Evolutionary conservation across 2,329 filamentous ascomycete species (phyloP), one percentile per base, ranked within the genome.

Genomic region (Tolypocladium paradoxum): DNA sequence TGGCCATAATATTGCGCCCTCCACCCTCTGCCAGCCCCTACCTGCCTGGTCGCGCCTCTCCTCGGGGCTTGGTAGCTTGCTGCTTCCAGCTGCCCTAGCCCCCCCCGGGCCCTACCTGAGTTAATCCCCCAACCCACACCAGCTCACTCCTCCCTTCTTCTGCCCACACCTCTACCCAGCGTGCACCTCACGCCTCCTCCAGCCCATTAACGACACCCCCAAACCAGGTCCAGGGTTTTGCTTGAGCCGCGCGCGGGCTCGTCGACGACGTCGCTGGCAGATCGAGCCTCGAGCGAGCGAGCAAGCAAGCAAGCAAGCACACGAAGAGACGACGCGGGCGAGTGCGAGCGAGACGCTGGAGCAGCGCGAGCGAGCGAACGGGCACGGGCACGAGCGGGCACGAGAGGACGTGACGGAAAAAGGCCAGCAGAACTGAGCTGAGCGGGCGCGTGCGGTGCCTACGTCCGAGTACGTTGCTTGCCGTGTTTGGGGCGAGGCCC

Each of bases 171-270:
- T 66, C 67, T 64, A 57, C 61, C 56, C 54, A 61, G 60, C 63
- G 54, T 61, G 58, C 64, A 60, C 61, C 65, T 69, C 68, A 70
- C 68, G 64, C 68, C 68, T 69, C 68, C 61, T 62, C 60, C 63
- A 66, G 62, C 64, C 63, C 65, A 69, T 70, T 70, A 70, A 69
- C 68, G 68, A 70, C 68, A 70, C 68, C 65, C 68, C 68, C 68
- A 54, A 62, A 59, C 60, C 59, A 62, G 59, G 60, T 60, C 60
- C 60, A 59, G 59, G 60, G 59, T 60, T 62, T 61, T 57, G 58
- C 56, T 60, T 54, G 55, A 56, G 56, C 53, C 57, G 52, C 54
- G 51, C 50, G 52, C 43, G 47, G 43, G 49, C 51, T 57, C 52
- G 51, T 53, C 49, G 49, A 57, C 51, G 54, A 53, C n/a, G 38